Evolutionary conservation across 2,329 filamentous ascomycete genomes (phyloP), one percentile per base, ranked within the genome.

Genomic region (Colletotrichum australisinense): DNA sequence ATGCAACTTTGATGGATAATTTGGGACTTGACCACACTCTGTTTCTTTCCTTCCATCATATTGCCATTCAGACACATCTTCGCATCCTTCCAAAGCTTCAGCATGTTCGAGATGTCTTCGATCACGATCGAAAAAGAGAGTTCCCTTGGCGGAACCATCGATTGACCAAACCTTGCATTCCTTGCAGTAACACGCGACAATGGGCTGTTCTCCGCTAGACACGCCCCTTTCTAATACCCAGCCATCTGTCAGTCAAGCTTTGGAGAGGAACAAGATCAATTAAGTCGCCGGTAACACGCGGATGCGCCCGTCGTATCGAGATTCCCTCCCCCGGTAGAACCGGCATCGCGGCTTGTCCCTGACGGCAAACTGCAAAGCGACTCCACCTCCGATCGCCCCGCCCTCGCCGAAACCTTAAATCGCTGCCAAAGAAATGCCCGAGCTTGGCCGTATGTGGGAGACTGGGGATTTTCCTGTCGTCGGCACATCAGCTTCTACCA

Each of bases 321-420:
- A 49, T 49, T 49, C 42, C 42, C 42, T 49, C 11, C 22, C 16
- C 28, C 63, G 49, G 52, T 26, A 4, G 52, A 11, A 38, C 57
- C 38, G 57, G 12, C 14, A 57, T 38, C 14, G n/a, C 55, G 55
- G 46, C 14, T 16, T 35, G 53, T 69, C 52, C 14, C 58, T 53
- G 49, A 8, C 9, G n/a, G 28, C 3, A 12, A 12, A 16, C 1
- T 32, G 19, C 1, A 67, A 46, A 35, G 16, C 19, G 19, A 22
- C 38, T 22, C 38, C 58, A 49, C 58, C 22, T 22, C 30, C 58
- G 58, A 63, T 72, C 26, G 35, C 65, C 59, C 69, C 65, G 58
- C 69, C 52, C 16, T 42, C 58, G 26, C 38, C 55, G 67, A 53
- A 52, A 57, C 35, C 52, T 30, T 30, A 30, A 63, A 53, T 53